These are phyloP conservation scores for Pythium volutum DNA, from an alignment of 352 stramenopile genomes.

Conservation along the genomic window DNA sequence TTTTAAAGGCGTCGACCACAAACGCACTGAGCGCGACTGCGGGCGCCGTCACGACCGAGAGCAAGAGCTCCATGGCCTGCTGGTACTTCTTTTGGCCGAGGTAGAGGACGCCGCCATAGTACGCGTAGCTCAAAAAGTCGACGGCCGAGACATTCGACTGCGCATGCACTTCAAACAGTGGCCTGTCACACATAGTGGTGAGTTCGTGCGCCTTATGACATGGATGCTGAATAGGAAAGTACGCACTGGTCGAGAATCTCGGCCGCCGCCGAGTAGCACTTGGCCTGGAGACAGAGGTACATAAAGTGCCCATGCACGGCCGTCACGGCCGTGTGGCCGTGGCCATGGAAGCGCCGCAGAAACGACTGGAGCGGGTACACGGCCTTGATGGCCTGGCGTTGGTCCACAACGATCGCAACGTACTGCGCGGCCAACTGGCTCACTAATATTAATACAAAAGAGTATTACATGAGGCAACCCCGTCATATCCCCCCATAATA, in stretches of 20 bases:
- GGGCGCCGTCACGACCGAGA: slow-evolving; percentile 68
- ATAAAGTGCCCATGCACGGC: slow-evolving; percentile 70
- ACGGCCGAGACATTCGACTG: slow-evolving; percentile 46
- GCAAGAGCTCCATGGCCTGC: slow-evolving; percentile 70
- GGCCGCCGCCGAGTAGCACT: slow-evolving; percentile 72
- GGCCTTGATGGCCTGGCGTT: slow-evolving; percentile 54
- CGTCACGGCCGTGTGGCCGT: slow-evolving; percentile 54
- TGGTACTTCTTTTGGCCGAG: slow-evolving; percentile 76
- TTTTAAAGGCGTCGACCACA: slow-evolving; percentile 83
- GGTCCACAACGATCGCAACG: slow-evolving; percentile 39
- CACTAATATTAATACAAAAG: slow-evolving; percentile 27
- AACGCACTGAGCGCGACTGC: slow-evolving; percentile 73
- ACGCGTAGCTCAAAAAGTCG: slow-evolving; percentile 80
- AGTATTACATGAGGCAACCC: no score
- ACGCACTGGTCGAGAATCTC: slow-evolving; percentile 69
- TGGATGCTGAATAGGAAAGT: no score
- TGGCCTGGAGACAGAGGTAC: slow-evolving; percentile 77
- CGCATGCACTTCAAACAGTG: slow-evolving; percentile 68
- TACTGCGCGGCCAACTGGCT: slow-evolving; percentile 55
- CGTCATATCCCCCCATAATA: neutral
- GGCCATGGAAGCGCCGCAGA: slow-evolving; percentile 54
- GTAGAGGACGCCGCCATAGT: slow-evolving; percentile 77
- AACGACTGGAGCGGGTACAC: slow-evolving; percentile 73
- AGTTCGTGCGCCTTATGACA: neutral
- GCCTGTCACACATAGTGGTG: slow-evolving; percentile 25